Base-by-base conservation (phyloP, 805 yeast genomes). In the Kazachstania psychrophila region DNA sequence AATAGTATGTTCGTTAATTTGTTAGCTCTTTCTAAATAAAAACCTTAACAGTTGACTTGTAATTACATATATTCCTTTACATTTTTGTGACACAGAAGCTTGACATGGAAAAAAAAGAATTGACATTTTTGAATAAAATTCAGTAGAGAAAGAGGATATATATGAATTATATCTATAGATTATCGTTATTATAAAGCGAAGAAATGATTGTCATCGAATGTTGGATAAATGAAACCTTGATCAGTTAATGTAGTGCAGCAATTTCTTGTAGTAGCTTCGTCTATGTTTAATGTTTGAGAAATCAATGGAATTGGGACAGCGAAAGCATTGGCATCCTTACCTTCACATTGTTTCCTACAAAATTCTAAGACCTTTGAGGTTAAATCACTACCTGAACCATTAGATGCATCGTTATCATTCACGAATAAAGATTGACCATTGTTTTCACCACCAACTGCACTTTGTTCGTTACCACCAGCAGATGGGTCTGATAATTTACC, bases 281-380 rank as follows among this genome's bases (percentile, higher is more conserved):
- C 49, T 7, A 79, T 40, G 34, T 65, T 67, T 50, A 81, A 62
- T 23, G 68, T 65, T 49, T 77, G 82, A 11, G 77, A 67, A 40
- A 82, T 72, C 43, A 73, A 65, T 38, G 69, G 72, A 10, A 75
- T 63, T 16, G 84, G 86, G n/a, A 81, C 86, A 47, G 89, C 89
- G 53, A 81, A 87, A 10, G 48, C 36, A 24, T 55, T 31, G 68
- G 72, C 82, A 77, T 79, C 34, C 69, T 62, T 42, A 18, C 55
- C 58, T n/a, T 39, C 50, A 43, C 62, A 57, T 63, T 37, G 79
- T 59, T 52, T 71, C 63, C 41, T 70, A 68, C 48, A 66, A 59
- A 73, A 67, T 15, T 67, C 64, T 41, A 66, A 59, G 37, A 77
- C 66, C 47, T 56, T 63, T 33, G 74, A 77, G 6, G 43, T 38